Evolutionary conservation across 345 rosid genomes (phyloP).

Genomic region (Luvunga scandens): DNA sequence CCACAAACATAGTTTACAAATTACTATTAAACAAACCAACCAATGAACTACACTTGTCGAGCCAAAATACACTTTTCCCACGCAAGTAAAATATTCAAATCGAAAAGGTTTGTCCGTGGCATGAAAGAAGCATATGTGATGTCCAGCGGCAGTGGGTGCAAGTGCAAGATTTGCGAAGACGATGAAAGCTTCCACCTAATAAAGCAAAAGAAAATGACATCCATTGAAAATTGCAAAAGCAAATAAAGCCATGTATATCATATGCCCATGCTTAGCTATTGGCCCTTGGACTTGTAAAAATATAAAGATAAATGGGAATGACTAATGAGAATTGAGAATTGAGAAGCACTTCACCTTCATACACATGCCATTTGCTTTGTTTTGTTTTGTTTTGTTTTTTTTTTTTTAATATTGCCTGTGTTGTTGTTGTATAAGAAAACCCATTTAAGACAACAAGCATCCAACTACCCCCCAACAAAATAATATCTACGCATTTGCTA

Average conservation of each 20-base stretch:
- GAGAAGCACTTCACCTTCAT: not conserved
- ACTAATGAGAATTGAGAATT: not conserved
- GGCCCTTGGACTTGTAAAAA: not conserved
- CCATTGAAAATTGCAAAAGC: constrained; percentile 22
- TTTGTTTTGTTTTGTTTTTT: too few species aligned
- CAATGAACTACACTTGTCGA: not conserved
- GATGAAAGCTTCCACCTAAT: constrained; percentile 22
- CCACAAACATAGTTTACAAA: too few species aligned
- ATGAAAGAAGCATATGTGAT: not conserved
- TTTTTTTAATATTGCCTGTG: not conserved
- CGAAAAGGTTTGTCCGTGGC: not conserved
- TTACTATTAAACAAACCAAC: not conserved
- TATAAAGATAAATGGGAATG: not conserved
- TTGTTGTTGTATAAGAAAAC: not conserved
- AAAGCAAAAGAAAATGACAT: constrained; percentile 34
- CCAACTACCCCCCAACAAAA: constrained; percentile 6
- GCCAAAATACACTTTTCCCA: not conserved
- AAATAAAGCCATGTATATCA: not conserved
- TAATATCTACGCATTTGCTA: not conserved
- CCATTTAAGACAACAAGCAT: not conserved
- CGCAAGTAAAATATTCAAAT: not conserved
- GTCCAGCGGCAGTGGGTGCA: not conserved
- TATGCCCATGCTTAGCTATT: not conserved
- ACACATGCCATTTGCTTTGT: not conserved
- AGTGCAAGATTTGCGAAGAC: not conserved